Base-by-base conservation (phyloP, 2,329 filamentous ascomycete genomes). In the Fusarium humuli region DNA sequence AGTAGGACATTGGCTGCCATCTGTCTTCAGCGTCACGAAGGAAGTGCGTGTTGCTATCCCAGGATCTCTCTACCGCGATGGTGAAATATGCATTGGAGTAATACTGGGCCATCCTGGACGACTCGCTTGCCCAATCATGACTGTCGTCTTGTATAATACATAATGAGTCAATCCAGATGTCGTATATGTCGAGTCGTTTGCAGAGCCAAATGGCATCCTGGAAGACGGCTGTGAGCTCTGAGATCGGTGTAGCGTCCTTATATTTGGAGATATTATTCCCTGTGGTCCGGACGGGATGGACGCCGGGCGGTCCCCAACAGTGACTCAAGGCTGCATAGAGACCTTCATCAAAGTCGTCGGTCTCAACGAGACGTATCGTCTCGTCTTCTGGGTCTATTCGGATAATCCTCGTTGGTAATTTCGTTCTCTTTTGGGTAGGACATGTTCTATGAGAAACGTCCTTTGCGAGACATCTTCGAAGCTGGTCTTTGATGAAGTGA, bases 41-140 rank as follows among this genome's bases (percentile, higher is more conserved):
- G 7, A 49, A 49, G 10, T 49, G 46, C 2, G 46, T 49, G 4
- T 49, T 32, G 10, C 46, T 49, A 14, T 49, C 29, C 46, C 46
- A 49, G 0, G 29, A 49, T 3, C 46, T 32, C 7, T 49, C 46
- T 0, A 49, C 46, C 1, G 46, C 46, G 4, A 34, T 49, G 2
- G 29, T 49, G 20, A 49, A 32, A 22, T 12, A 18, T 4, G 46
- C 46, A 13, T 49, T 13, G 3, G 46, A 49, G 20, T 49, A 49
- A 23, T 49, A 49, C 6, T 49, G 46, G 1, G 46, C 20, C 46
- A 49, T 49, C 11, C 34, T 32, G 7, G 46, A 49, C 1, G 46
- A 49, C 10, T 49, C 46, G 4, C 2, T 13, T 6, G 22, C 20
- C 46, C 46, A 49, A 13, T 49, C 46, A 37, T 18, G 18, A n/a